Conservation (phyloP, 768 basidiomycete species). For the Cystoderma amianthinum region DNA sequence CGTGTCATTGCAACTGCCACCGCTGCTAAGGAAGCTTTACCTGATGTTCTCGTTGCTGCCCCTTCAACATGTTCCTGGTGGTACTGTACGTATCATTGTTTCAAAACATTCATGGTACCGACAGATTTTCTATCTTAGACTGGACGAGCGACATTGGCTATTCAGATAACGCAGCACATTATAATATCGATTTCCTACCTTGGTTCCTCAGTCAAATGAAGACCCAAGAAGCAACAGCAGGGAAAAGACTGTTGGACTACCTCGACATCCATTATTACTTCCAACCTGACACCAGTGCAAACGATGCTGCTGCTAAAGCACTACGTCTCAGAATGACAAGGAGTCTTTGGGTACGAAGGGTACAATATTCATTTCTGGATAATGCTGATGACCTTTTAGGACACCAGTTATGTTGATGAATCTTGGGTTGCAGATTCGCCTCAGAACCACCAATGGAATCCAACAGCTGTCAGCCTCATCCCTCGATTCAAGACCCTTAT, state of each 20-base stretch:
- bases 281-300: constrained; percentile 44
- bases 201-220: constrained; percentile 51
- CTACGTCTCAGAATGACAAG: constrained; percentile 41
- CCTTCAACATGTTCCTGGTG: constrained; percentile 41
- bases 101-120: not conserved
- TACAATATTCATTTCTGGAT: not conserved
- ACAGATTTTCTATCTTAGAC: constrained; percentile 21
- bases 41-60: constrained; percentile 35
- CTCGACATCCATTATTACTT: constrained; percentile 55
- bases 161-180: constrained; percentile 41
- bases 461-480: constrained; percentile 34
- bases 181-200: constrained; percentile 47
- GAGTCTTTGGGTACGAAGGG: constrained; percentile 36
- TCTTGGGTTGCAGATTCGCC: constrained; percentile 40
- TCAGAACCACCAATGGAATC: constrained; percentile 42
- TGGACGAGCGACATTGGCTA: constrained; percentile 46
- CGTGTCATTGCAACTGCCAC: constrained; percentile 34
- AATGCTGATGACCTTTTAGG: constrained; percentile 14
- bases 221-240: constrained; percentile 19
- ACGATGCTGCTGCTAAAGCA: constrained; percentile 43
- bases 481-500: constrained; percentile 46
- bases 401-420: constrained; percentile 44
- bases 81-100: constrained; percentile 26
- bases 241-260: constrained; percentile 43
- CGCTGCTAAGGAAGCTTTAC: constrained; percentile 35